phyloP scores from a whole-genome alignment of 441 rosid genomes.

The Syzygium malaccense region DNA sequence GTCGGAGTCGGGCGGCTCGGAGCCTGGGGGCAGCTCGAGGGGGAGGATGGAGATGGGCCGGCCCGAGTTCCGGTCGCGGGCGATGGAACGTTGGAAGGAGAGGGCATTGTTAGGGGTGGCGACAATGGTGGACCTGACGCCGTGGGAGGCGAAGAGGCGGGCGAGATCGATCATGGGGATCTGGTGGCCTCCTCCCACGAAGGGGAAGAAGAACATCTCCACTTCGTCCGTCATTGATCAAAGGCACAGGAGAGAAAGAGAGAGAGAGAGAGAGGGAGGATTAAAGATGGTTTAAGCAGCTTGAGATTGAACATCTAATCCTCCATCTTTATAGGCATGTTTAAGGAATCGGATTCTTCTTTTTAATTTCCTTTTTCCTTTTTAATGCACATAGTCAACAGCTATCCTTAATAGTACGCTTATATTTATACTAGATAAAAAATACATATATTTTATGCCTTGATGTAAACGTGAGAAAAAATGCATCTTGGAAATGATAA shows the following conservation, averaged over 20 bases:
- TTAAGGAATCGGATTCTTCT: too few species aligned
- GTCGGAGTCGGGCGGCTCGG: not conserved
- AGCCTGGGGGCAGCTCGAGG: not conserved
- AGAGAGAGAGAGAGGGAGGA: not conserved
- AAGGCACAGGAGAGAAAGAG: not conserved
- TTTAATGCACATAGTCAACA: too few species aligned
- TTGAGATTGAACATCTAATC: not conserved
- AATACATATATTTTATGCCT: too few species aligned
- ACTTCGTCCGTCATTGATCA: conserved; percentile 8
- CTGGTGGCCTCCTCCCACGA: conserved; percentile 53
- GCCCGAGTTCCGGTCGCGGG: not conserved
- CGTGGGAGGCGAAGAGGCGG: not conserved
- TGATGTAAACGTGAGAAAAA: too few species aligned
- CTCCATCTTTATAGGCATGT: not conserved
- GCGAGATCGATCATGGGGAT: conserved; percentile 47
- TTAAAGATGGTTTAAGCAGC: not conserved
- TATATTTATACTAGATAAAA: too few species aligned
- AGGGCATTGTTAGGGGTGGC: not conserved
- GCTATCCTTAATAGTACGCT: too few species aligned
- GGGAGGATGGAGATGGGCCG: conserved; percentile 1
- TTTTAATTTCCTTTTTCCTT: too few species aligned
- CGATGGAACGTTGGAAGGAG: not conserved
- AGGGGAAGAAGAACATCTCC: conserved; percentile 36
- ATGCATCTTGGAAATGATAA: too few species aligned
- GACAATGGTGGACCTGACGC: conserved; percentile 28